Conservation (phyloP, 2,329 filamentous ascomycete genomes). For the Fusarium setosum region DNA sequence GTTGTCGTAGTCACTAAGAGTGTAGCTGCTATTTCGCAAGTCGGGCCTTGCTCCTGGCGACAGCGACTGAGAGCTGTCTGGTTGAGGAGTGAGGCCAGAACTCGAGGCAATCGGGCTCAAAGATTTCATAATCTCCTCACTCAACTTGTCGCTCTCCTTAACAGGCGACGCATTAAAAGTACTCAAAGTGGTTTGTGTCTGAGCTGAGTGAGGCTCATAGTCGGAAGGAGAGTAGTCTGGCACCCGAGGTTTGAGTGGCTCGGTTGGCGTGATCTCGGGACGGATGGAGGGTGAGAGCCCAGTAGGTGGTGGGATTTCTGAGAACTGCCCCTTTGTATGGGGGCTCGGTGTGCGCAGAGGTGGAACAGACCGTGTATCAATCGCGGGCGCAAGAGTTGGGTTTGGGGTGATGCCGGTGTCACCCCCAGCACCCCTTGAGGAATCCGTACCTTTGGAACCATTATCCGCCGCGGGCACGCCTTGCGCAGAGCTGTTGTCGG, state of each 20-base stretch:
- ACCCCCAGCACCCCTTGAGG: neutral
- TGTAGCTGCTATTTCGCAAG: conserved; percentile 68
- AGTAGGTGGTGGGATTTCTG: conserved; percentile 14
- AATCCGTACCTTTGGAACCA: conserved; percentile 5
- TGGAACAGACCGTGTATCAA: conserved; percentile 41
- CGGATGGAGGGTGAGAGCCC: conserved; percentile 2
- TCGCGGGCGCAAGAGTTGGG: conserved; percentile 26
- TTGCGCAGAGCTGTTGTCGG: neutral
- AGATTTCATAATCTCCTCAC: conserved; percentile 80
- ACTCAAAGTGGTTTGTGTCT: conserved; percentile 59
- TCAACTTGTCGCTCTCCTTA: conserved; percentile 77
- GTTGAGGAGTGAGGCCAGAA: conserved; percentile 22
- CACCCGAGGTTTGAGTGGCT: conserved; percentile 58
- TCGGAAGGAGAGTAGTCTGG: conserved; percentile 48
- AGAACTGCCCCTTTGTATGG: conserved; percentile 19
- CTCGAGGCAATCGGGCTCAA: conserved; percentile 62
- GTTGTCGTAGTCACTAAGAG: conserved; percentile 74
- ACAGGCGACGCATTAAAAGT: conserved; percentile 64
- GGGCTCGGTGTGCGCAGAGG: conserved; percentile 51
- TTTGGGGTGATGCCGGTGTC: neutral
- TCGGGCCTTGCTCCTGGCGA: conserved; percentile 28
- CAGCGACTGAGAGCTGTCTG: conserved; percentile 29
- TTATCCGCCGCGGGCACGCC: conserved; percentile 15
- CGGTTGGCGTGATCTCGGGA: conserved; percentile 53
- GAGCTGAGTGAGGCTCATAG: conserved; percentile 50